These are phyloP conservation scores for Heimioporus sp. DNA, from an alignment of 768 basidiomycete species.

Conservation along the genomic window DNA sequence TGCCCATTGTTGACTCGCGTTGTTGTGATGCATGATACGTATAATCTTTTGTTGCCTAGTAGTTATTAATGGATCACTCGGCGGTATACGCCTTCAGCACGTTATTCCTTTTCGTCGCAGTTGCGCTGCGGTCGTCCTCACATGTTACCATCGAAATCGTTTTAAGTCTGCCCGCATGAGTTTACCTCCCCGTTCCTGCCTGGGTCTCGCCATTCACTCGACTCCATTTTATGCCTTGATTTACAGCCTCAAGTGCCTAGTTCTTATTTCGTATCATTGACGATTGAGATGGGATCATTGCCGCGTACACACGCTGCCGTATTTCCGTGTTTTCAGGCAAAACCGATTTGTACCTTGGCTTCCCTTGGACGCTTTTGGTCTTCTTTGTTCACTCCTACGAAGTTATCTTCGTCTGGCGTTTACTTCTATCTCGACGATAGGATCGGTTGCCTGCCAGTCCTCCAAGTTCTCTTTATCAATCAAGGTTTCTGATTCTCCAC, in stretches of 20 bases:
- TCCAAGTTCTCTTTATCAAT: too few species aligned
- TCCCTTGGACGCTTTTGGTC: background rate
- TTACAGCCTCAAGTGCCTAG: slow-evolving; percentile 14
- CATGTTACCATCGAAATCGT: too few species aligned
- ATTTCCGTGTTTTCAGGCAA: too few species aligned
- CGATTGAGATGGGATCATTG: background rate
- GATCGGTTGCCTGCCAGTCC: too few species aligned
- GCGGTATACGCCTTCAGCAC: background rate
- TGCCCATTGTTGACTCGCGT: background rate
- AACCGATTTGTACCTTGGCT: background rate
- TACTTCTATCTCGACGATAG: too few species aligned
- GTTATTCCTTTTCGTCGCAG: background rate
- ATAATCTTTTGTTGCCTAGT: background rate
- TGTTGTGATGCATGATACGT: background rate
- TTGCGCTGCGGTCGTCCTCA: too few species aligned
- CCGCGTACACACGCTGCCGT: too few species aligned
- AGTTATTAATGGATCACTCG: background rate
- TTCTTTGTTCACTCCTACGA: too few species aligned
- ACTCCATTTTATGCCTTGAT: background rate
- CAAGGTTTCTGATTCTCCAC: too few species aligned
- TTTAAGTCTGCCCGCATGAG: too few species aligned
- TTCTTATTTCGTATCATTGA: slow-evolving; percentile 7
- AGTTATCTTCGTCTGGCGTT: too few species aligned
- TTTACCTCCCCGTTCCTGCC: background rate
- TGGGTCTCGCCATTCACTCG: background rate